Evolutionary conservation across 768 basidiomycete species (phyloP).

Genomic region (Tylopilus plumbeoviolaceoides): DNA sequence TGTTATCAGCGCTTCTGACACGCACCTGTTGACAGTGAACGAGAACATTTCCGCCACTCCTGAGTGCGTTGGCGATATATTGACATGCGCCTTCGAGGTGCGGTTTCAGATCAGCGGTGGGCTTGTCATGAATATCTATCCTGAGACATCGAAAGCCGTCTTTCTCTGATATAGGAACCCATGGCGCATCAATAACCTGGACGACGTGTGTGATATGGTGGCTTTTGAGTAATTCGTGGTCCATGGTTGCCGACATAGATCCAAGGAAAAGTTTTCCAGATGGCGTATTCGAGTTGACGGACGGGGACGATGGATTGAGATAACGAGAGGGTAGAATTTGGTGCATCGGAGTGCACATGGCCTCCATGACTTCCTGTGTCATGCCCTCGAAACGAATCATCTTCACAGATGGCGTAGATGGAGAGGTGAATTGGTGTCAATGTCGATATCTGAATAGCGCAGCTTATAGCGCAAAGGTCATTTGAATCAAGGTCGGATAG

Average conservation of each 20-base stretch:
- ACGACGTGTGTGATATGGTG: conserved; percentile 57
- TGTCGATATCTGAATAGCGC: background rate
- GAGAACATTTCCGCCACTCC: conserved; percentile 59
- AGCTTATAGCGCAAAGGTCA: conserved; percentile 5
- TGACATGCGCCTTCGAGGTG: conserved; percentile 67
- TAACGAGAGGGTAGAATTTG: conserved; percentile 49
- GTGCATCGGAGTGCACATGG: conserved; percentile 86
- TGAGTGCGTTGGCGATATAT: conserved; percentile 61
- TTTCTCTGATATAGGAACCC: conserved; percentile 48
- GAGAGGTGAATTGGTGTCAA: background rate
- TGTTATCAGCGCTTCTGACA: background rate
- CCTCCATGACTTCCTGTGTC: conserved; percentile 72
- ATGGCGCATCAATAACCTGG: conserved; percentile 63
- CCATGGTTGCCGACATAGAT: conserved; percentile 57
- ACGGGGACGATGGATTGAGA: conserved; percentile 15
- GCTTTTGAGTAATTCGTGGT: conserved; percentile 46
- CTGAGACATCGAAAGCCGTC: conserved; percentile 54
- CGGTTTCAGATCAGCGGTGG: conserved; percentile 57
- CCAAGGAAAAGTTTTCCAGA: conserved; percentile 66
- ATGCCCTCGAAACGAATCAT: conserved; percentile 82
- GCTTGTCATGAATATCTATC: conserved; percentile 64
- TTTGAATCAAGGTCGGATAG: background rate
- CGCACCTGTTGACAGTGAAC: conserved; percentile 82
- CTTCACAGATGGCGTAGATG: background rate
- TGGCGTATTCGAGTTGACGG: conserved; percentile 13